A percentile compares a stretch with the other conserved stretches of the same genome.
Conservation (phyloP, 1,139 yeast genomes). For the Candida pseudoviswanathii region DNA sequence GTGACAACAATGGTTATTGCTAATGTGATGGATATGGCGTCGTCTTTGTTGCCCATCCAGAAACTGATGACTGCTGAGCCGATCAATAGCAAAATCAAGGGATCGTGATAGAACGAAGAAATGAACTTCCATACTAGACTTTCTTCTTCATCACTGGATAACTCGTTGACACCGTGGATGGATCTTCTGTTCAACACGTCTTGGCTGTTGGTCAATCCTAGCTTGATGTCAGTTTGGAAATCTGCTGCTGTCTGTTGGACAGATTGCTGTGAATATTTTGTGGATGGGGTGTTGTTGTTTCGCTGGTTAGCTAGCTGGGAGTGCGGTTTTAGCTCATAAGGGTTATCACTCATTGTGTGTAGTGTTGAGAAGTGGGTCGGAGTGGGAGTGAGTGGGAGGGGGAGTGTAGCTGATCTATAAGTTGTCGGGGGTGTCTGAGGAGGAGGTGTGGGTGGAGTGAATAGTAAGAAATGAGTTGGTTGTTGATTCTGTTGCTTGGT, state of each 20-base stretch:
- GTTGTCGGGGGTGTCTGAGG: too few relatives aligned
- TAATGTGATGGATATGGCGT: conserved; percentile 83
- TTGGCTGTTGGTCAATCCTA: conserved; percentile 66
- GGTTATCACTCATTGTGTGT: conserved; percentile 17
- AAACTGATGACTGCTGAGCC: conserved; percentile 87
- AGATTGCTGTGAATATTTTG: conserved; percentile 56
- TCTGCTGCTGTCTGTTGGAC: conserved; percentile 63
- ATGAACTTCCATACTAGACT: conserved; percentile 67
- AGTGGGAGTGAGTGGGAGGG: background rate
- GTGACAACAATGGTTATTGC: conserved; percentile 90
- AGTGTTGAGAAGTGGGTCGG: background rate
- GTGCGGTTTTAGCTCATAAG: conserved; percentile 19
- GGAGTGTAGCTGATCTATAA: too few relatives aligned
- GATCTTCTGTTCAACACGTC: conserved; percentile 73
- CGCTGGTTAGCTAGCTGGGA: conserved; percentile 26
- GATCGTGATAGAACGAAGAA: conserved; percentile 83
- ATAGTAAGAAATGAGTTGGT: too few relatives aligned
- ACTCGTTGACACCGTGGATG: conserved; percentile 77
- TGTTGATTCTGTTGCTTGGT: too few relatives aligned
- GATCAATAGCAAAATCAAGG: conserved; percentile 78
- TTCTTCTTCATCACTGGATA: conserved; percentile 75
- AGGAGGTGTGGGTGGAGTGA: too few relatives aligned
- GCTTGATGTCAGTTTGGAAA: conserved; percentile 57
- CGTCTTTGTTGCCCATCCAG: conserved; percentile 91
- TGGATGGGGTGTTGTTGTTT: conserved; percentile 43